Evolutionary conservation across 2,329 filamentous ascomycete species (phyloP).

Genomic region (Cladophialophora chaetospira): DNA sequence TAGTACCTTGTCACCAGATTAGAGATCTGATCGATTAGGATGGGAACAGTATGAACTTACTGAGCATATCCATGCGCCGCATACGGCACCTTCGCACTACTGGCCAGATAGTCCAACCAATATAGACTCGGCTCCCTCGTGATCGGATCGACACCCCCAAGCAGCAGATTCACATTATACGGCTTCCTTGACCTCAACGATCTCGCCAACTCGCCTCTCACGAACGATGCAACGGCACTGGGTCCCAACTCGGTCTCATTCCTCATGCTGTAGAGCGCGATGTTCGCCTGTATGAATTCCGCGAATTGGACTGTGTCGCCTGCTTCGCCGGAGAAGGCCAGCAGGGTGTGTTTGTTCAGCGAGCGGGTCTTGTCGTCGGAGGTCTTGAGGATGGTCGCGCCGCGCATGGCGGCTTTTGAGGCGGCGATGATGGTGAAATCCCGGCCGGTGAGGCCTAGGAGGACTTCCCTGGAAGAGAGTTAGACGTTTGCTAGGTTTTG

Average conservation of each 20-base stretch:
- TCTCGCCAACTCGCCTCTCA: conserved; percentile 87
- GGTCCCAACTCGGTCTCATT: conserved; percentile 92
- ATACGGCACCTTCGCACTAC: conserved; percentile 84
- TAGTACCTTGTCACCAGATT: conserved; percentile 66
- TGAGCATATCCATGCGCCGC: conserved; percentile 98
- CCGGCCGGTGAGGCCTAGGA: conserved; percentile 97
- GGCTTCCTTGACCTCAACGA: conserved; percentile 89
- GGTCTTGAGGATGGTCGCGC: conserved; percentile 91
- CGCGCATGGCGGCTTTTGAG: conserved; percentile 97
- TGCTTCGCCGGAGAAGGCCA: conserved; percentile 94
- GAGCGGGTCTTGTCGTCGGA: conserved; percentile 93
- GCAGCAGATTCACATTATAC: conserved; percentile 94
- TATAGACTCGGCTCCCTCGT: conserved; percentile 88
- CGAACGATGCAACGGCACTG: conserved; percentile 85
- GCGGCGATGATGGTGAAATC: conserved; percentile 98
- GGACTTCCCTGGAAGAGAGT: conserved; percentile 73
- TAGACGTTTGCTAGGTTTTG: background rate
- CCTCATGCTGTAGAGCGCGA: conserved; percentile 97
- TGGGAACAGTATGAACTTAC: conserved; percentile 54
- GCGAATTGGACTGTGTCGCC: conserved; percentile 99
- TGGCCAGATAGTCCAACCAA: conserved; percentile 96
- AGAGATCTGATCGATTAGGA: background rate
- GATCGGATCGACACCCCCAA: conserved; percentile 91
- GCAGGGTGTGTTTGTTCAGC: conserved; percentile 89
- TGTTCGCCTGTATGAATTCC: conserved; percentile 98